Percentiles rank a stretch among this genome's conserved stretches.
These are phyloP conservation scores for Erigeron canadensis DNA, from an alignment of 129 eudicot genomes.

Conservation along the genomic window DNA sequence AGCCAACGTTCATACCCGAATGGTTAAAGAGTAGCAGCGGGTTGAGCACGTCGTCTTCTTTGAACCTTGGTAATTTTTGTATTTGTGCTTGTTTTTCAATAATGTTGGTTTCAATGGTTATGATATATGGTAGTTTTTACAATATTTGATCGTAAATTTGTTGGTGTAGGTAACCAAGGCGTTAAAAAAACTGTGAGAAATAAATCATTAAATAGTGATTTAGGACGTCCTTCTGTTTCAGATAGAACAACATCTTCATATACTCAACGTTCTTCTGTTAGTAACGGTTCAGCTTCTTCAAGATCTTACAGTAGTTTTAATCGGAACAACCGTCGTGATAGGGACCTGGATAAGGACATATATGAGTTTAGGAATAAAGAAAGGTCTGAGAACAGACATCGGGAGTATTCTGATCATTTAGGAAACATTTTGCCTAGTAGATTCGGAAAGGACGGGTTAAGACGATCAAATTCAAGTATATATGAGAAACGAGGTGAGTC, in stretches of 20 bases:
- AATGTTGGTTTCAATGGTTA: neutral
- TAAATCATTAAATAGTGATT: conserved; percentile 47
- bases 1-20: conserved; percentile 86
- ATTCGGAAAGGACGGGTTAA: conserved; percentile 62
- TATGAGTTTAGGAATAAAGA: conserved; percentile 50
- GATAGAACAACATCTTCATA: conserved; percentile 70
- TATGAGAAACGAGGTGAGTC: conserved; percentile 54
- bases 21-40: conserved; percentile 80
- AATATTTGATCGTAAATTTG: neutral
- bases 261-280: conserved; percentile 60
- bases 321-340: conserved; percentile 60
- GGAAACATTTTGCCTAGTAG: conserved; percentile 47
- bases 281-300: conserved; percentile 59
- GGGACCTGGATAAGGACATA: conserved; percentile 65
- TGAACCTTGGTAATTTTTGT: conserved; percentile 53
- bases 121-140: neutral
- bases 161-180: conserved; percentile 51
- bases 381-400: conserved; percentile 46
- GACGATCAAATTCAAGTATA: conserved; percentile 72
- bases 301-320: conserved; percentile 66
- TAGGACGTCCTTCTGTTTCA: conserved; percentile 49
- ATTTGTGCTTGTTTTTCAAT: neutral
- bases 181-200: conserved; percentile 47
- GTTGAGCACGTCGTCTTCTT: conserved; percentile 40
- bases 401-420: conserved; percentile 58